Percentiles rank a stretch among this genome's conserved stretches.
phyloP scores from a whole-genome alignment of 129 eudicot genomes.

The Pseudognaphalium luteoalbum region DNA sequence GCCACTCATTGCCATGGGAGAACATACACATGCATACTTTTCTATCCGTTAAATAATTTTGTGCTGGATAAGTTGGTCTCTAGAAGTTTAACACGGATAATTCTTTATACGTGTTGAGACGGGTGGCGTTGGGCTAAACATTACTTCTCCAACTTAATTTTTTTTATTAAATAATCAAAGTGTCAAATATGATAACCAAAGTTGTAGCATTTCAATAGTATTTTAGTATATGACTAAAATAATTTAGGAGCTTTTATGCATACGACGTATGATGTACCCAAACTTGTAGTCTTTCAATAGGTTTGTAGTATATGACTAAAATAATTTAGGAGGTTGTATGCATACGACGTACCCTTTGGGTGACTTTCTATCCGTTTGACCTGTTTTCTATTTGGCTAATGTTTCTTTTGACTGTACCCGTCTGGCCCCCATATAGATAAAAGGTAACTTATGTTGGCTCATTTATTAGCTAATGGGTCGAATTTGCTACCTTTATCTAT shows the following conservation, averaged over 20 bases:
- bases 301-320: not conserved
- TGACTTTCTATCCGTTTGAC: not conserved
- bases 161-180: not conserved
- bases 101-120: not conserved
- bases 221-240: not conserved
- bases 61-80: not conserved
- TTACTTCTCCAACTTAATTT: too few relatives aligned
- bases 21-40: constrained; percentile 2
- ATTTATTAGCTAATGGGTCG: not conserved
- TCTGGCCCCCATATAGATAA: not conserved
- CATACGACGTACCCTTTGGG: not conserved
- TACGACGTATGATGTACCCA: not conserved
- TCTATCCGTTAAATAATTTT: not conserved
- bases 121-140: not conserved
- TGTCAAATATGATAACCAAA: not conserved
- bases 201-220: not conserved
- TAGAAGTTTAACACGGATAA: not conserved
- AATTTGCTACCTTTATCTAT: not conserved
- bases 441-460: not conserved
- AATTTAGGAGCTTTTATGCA: not conserved
- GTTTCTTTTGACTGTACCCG: not conserved
- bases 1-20: constrained; percentile 8
- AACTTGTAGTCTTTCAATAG: not conserved
- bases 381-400: not conserved
- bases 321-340: not conserved